Conservation (phyloP, 208 protist species). For the Angomonas deanei region DNA sequence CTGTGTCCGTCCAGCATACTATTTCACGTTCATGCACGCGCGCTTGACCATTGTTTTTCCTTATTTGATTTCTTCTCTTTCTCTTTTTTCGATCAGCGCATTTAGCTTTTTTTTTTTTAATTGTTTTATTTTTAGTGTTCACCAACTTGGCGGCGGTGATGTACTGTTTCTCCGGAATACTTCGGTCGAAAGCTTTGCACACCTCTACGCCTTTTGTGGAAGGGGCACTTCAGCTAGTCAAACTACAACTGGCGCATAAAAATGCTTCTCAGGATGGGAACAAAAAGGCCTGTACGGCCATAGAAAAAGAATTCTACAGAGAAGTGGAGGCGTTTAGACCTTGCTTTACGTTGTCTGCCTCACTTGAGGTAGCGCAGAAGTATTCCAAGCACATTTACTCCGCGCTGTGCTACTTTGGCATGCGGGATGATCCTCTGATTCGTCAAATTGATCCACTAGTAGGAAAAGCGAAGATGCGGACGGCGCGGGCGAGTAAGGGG, state of each 20-base stretch:
- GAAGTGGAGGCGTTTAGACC: constrained; percentile 78
- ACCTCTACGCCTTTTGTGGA: constrained; percentile 65
- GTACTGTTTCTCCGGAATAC: background rate
- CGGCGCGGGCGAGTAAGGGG: constrained; percentile 4
- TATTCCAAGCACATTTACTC: constrained; percentile 68
- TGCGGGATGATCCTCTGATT: constrained; percentile 75
- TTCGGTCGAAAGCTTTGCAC: constrained; percentile 41
- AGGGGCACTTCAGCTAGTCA: constrained; percentile 72
- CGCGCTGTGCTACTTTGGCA: constrained; percentile 71
- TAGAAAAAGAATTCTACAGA: constrained; percentile 76
- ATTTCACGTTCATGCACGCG: no score
- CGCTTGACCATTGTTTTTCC: no score
- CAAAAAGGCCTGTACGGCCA: constrained; percentile 40
- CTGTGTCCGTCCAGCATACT: background rate
- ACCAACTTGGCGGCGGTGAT: background rate
- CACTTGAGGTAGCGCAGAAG: constrained; percentile 52
- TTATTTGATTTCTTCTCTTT: no score
- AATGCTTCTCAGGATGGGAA: constrained; percentile 63
- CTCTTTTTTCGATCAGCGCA: background rate
- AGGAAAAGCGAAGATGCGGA: constrained; percentile 58
- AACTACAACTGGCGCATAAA: constrained; percentile 76
- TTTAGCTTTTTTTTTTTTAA: constrained; percentile 10
- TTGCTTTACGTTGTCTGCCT: constrained; percentile 75
- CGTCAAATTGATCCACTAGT: constrained; percentile 77
- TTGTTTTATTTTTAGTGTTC: background rate